Evolutionary conservation across 1,139 yeast species (phyloP).

Genomic region (Candida smagusa): DNA sequence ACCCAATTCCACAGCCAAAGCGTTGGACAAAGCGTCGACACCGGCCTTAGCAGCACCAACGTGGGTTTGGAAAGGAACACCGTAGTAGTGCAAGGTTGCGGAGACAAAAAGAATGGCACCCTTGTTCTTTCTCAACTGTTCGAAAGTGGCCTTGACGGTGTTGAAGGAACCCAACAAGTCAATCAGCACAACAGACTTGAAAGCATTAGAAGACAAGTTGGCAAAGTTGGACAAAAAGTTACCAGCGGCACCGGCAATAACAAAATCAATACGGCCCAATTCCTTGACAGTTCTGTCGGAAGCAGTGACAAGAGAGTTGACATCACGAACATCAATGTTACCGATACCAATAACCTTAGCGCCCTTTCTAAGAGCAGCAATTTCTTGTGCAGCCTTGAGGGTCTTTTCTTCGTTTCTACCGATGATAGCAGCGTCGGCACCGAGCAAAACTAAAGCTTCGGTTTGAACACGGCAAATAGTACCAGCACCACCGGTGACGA

Average conservation of each 20-base stretch:
- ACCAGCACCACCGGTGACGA: conserved; percentile 95
- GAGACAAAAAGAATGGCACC: conserved; percentile 78
- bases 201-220: conserved; percentile 77
- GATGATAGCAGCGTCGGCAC: conserved; percentile 81
- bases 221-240: conserved; percentile 81
- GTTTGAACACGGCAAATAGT: conserved; percentile 85
- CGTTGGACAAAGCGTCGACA: conserved; percentile 77
- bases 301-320: conserved; percentile 55
- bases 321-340: conserved; percentile 72
- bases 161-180: conserved; percentile 85
- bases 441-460: conserved; percentile 75
- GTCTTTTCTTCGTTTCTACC: conserved; percentile 75
- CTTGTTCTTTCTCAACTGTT: conserved; percentile 58
- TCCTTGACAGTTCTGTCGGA: conserved; percentile 60
- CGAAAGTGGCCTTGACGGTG: conserved; percentile 77
- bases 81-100: conserved; percentile 85
- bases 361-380: conserved; percentile 51
- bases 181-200: conserved; percentile 78
- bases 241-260: conserved; percentile 95
- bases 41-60: conserved; percentile 96
- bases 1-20: conserved; percentile 84
- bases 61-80: conserved; percentile 81
- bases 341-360: conserved; percentile 67
- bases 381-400: conserved; percentile 61
- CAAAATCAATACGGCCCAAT: conserved; percentile 75